Evolutionary conservation across 2,329 filamentous ascomycete species (phyloP).

Genomic region (Mycocentrospora acerina): DNA sequence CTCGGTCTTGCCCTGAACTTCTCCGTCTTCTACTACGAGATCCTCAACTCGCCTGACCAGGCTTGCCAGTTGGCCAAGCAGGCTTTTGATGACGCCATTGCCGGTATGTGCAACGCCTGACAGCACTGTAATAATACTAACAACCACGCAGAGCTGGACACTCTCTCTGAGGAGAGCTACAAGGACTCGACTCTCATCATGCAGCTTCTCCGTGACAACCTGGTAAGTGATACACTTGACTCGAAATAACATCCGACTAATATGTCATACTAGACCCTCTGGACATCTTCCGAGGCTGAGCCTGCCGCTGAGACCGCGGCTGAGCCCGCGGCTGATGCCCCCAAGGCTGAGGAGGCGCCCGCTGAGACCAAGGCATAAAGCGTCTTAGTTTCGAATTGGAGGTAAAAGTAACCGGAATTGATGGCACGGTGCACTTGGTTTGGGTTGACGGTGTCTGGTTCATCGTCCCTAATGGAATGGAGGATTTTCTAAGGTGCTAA

Average conservation of each 20-base stretch:
- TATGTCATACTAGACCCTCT: slow-evolving; percentile 71
- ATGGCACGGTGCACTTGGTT: slow-evolving; percentile 38
- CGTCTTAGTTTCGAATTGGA: slow-evolving; percentile 21
- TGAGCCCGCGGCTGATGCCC: slow-evolving; percentile 56
- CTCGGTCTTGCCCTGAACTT: slow-evolving; percentile 92
- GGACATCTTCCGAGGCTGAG: slow-evolving; percentile 98
- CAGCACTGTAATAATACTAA: slow-evolving; percentile 11
- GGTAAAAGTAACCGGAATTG: slow-evolving; percentile 37
- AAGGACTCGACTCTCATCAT: slow-evolving; percentile 99
- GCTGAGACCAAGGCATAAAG: slow-evolving; percentile 64
- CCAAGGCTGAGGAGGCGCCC: slow-evolving; percentile 47
- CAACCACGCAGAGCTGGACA: slow-evolving; percentile 75
- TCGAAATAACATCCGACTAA: neutral
- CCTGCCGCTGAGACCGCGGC: slow-evolving; percentile 62
- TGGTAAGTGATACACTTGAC: slow-evolving; percentile 58
- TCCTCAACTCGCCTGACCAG: slow-evolving; percentile 96
- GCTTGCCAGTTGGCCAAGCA: slow-evolving; percentile 97
- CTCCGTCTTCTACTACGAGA: slow-evolving; percentile 99
- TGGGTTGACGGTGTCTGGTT: slow-evolving; percentile 32
- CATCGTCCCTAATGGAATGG: slow-evolving; percentile 33
- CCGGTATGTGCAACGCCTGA: slow-evolving; percentile 54
- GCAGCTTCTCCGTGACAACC: slow-evolving; percentile 96
- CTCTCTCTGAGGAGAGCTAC: slow-evolving; percentile 97
- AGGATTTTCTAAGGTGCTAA: slow-evolving; percentile 35
- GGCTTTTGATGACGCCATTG: slow-evolving; percentile 95